These are phyloP conservation scores for Candida insectorum DNA, from an alignment of 805 yeast genomes.

Conservation along the genomic window DNA sequence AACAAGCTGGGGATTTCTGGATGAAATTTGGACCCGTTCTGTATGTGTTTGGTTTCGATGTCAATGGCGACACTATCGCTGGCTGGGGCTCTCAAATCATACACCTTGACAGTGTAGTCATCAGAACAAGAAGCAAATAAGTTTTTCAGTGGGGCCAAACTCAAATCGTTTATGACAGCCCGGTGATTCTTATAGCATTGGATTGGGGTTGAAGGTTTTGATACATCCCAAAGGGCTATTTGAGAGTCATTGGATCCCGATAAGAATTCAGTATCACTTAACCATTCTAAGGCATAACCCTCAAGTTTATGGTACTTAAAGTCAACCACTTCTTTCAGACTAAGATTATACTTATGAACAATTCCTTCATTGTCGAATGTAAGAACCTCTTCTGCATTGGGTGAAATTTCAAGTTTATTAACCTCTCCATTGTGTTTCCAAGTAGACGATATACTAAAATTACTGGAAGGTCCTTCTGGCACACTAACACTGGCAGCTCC, in stretches of 20 bases:
- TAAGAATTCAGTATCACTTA: constrained; percentile 42
- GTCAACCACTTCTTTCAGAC: constrained; percentile 17
- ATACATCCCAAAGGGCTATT: constrained; percentile 69
- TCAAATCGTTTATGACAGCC: constrained; percentile 63
- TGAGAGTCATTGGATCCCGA: constrained; percentile 67
- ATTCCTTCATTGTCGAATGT: constrained; percentile 54
- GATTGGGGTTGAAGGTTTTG: constrained; percentile 42
- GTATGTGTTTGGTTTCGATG: constrained; percentile 48
- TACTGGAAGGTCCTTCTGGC: constrained; percentile 18
- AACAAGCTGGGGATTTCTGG: constrained; percentile 51
- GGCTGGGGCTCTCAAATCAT: constrained; percentile 47
- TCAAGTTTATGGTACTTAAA: constrained; percentile 58
- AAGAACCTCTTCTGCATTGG: constrained; percentile 46
- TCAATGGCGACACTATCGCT: constrained; percentile 40
- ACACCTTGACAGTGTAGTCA: constrained; percentile 58
- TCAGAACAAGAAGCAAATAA: constrained; percentile 72
- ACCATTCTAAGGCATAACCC: constrained; percentile 76
- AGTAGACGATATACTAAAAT: constrained; percentile 41
- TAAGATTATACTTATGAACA: constrained; percentile 41
- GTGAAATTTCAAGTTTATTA: constrained; percentile 56
- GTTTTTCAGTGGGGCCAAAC: constrained; percentile 43
- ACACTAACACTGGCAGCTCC: constrained; percentile 21
- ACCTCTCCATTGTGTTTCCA: constrained; percentile 70
- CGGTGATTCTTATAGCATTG: constrained; percentile 48
- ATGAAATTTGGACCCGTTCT: constrained; percentile 67